Base-by-base conservation (phyloP, 495 filamentous ascomycete genomes). In the Podospora sp. region DNA sequence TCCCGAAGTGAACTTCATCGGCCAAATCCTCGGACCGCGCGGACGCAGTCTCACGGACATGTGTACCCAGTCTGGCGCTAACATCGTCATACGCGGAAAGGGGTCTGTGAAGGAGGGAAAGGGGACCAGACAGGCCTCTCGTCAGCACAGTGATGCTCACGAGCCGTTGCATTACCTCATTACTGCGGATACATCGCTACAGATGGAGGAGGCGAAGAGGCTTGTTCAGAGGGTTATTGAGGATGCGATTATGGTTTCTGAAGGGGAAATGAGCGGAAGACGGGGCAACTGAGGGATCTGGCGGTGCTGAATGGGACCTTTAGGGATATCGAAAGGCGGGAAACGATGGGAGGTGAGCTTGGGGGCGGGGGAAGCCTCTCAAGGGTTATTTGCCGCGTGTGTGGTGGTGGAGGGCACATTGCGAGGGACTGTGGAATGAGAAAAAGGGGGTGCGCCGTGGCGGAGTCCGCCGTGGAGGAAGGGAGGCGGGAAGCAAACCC, bases 1-100 rank as follows among this genome's bases (percentile, higher is more conserved):
- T 83, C 94, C 94, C 84, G 93, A 96, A 80, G 96, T 97, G 90
- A 97, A 97, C 91, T 97, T 97, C 91, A 96, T 97, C 89, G 93
- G 93, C 81, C 88, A 97, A 87, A 91, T 97, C 75, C 96, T 97
- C 86, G 93, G 93, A 78, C 93, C 93, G 82, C 93, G 93, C 90
- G 93, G 93, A 73, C 96, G 96, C 76, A 97, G 93, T 69, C 80
- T 97, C 69, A 96, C 96, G 81, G 96, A 95, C 79, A 96, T 97
- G 93, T 92, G 96, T 75, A 87, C 89, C 71, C 91, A 96, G 80
- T 97, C 93, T 51, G 86, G 88, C 40, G 93, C 93, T 72, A 97
- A 96, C 75, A 97, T 97, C 81, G 92, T 92, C 66, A 96, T 97
- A 70, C 92, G 93, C 74, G 93, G 93, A 81, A 96, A 96, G 84